Evolutionary conservation across 164 flowering plant species (phyloP).

Genomic region (Aristolochia contorta): DNA sequence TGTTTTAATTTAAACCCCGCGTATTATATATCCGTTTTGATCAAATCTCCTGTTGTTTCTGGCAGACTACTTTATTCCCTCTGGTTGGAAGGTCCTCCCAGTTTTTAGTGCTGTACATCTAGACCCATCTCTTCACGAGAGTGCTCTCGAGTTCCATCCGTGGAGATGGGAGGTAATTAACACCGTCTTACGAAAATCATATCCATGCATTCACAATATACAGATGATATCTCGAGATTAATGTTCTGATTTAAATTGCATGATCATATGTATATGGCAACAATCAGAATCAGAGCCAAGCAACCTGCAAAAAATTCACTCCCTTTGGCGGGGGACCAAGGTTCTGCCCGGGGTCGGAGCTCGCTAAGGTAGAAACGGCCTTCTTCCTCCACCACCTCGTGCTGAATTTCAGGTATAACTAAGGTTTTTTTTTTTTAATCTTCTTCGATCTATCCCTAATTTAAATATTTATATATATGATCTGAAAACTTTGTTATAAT

Average conservation of each 20-base stretch:
- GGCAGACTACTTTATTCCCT: constrained; percentile 51
- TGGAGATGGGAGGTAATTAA: constrained; percentile 64
- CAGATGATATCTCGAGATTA: too few relatives aligned
- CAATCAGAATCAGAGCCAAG: constrained; percentile 31
- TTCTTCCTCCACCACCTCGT: constrained; percentile 72
- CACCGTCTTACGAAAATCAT: not conserved
- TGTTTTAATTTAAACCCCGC: not conserved
- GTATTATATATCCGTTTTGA: not conserved
- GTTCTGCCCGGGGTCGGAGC: constrained; percentile 67
- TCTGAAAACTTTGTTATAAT: too few relatives aligned
- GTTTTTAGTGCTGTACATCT: constrained; percentile 65
- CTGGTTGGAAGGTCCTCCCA: constrained; percentile 75
- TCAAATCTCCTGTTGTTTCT: not conserved
- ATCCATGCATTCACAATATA: not conserved
- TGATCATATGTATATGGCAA: not conserved
- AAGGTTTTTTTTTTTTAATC: not conserved
- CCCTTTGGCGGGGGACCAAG: constrained; percentile 76
- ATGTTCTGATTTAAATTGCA: not conserved
- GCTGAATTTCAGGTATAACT: constrained; percentile 40
- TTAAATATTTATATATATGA: too few relatives aligned
- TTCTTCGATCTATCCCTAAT: too few relatives aligned
- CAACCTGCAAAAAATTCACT: constrained; percentile 49
- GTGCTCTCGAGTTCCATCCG: constrained; percentile 44
- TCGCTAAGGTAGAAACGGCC: constrained; percentile 59
- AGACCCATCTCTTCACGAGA: constrained; percentile 45